These are phyloP conservation scores for Dissophora ornata DNA, from an alignment of 192 early-diverging fungal species.

Conservation along the genomic window DNA sequence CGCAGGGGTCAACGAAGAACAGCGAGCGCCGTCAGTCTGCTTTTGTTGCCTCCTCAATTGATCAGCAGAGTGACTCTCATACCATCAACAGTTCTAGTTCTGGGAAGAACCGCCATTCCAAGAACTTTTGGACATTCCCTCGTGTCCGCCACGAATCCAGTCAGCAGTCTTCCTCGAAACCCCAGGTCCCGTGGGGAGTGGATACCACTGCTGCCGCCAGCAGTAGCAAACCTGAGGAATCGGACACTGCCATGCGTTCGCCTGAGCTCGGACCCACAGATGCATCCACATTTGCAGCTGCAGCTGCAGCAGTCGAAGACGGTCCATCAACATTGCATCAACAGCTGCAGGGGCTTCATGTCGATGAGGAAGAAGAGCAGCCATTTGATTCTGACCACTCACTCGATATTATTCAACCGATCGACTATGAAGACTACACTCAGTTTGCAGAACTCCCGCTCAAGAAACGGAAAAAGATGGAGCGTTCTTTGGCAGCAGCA, in stretches of 20 bases:
- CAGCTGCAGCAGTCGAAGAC: neutral
- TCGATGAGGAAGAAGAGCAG: constrained; percentile 9
- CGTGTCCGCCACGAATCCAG: constrained; percentile 14
- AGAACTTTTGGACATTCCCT: constrained; percentile 35
- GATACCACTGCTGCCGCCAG: neutral
- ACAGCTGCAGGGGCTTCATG: constrained; percentile 18
- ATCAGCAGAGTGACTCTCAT: neutral
- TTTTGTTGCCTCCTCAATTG: neutral
- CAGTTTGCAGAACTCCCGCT: constrained; percentile 48
- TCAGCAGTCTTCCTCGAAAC: constrained; percentile 3
- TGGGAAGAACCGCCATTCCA: constrained; percentile 15
- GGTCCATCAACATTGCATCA: constrained; percentile 3
- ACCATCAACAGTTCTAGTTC: neutral
- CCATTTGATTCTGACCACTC: constrained; percentile 36
- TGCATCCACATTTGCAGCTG: constrained; percentile 7
- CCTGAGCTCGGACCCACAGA: constrained; percentile 14
- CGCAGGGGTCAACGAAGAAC: neutral
- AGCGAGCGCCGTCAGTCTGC: constrained; percentile 10
- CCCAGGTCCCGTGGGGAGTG: constrained; percentile 2
- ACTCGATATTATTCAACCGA: constrained; percentile 45
- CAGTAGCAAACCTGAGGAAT: neutral
- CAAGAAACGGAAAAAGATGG: constrained; percentile 51
- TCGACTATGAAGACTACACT: constrained; percentile 49
- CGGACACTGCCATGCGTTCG: constrained; percentile 15
- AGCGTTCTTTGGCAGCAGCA: constrained; percentile 26